These are phyloP conservation scores for Aspergillus sp. DNA, from an alignment of 2,329 filamentous ascomycete species.

Conservation along the genomic window DNA sequence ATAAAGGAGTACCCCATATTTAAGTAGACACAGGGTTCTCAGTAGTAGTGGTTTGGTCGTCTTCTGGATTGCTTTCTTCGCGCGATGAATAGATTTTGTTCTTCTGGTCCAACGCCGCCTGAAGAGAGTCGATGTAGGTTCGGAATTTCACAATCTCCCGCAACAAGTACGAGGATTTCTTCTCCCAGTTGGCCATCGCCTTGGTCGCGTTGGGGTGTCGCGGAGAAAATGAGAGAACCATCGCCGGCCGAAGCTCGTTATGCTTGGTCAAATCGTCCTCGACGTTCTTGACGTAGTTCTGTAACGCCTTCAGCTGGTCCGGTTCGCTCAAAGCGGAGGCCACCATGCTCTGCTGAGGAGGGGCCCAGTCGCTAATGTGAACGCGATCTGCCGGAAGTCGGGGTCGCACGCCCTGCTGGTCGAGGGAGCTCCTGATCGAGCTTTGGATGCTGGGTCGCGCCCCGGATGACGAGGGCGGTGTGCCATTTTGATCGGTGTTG, in stretches of 20 bases:
- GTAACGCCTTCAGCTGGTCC: slow-evolving; percentile 73
- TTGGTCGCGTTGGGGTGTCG: slow-evolving; percentile 73
- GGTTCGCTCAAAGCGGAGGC: slow-evolving; percentile 71
- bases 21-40: not conserved
- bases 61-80: slow-evolving; percentile 10
- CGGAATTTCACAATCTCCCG: slow-evolving; percentile 94
- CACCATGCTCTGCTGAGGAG: slow-evolving; percentile 85
- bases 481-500: slow-evolving; percentile 40
- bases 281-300: slow-evolving; percentile 75
- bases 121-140: slow-evolving; percentile 85
- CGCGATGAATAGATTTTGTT: slow-evolving; percentile 59
- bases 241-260: slow-evolving; percentile 80
- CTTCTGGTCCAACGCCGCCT: slow-evolving; percentile 65
- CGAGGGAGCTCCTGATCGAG: slow-evolving; percentile 62
- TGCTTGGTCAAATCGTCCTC: slow-evolving; percentile 82
- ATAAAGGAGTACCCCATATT: not conserved
- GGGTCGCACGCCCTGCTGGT: slow-evolving; percentile 58
- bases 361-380: slow-evolving; percentile 80
- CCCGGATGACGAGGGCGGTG: slow-evolving; percentile 28
- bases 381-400: slow-evolving; percentile 81
- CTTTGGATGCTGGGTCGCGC: slow-evolving; percentile 54
- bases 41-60: not conserved
- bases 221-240: slow-evolving; percentile 85
- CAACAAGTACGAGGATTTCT: slow-evolving; percentile 85
- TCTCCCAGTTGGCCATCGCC: slow-evolving; percentile 95